Evolutionary conservation across 2,329 filamentous ascomycete species (phyloP), one percentile per base, ranked within the genome.

Genomic region (Xylariaceae sp.): DNA sequence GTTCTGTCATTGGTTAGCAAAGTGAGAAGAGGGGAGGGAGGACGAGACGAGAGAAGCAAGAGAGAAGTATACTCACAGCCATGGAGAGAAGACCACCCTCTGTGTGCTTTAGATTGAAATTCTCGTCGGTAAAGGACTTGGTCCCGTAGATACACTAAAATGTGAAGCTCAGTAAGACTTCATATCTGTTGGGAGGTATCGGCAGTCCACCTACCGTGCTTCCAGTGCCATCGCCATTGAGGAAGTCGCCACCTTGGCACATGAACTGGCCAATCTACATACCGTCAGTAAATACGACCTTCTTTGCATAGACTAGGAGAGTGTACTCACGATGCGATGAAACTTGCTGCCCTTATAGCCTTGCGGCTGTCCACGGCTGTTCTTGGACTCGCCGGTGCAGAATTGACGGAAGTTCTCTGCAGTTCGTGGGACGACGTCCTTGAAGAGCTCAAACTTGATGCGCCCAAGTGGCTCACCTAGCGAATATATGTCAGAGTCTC

Each of bases 331-430:
- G 58, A 97, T 88, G 47, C 93, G 84, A 69, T 97, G 93, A 61
- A 97, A 96, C 67, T 89, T 94, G 72, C 81, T 86, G 43, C 88
- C 87, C 71, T 96, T 97, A 77, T 96, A 98, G 52, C 93, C 93
- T 64, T 94, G 87, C 1, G 91, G 86, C 52, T 83, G 77, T 25
- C 89, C 88, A 8, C 82, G 77, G 40, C 79, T 67, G 62, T 87
- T 87, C 70, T 90, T 95, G 55, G 79, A 83, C 73, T 97, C 92
- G 58, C 93, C 93, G 0, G 92, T 97, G 71, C 91, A 96, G 71
- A 95, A 95, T 64, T 94, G 89, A 37, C 91, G 87, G 67, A 98
- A 97, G 73, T 97, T 97, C 68, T 97, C 93, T 22, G 90, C 88
- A 7, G 93, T 97, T 60, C 84, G 85, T 53, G 91, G 90, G 0